A percentile compares a stretch with the other conserved stretches of the same genome.
These are phyloP conservation scores for Penicillium sp. DNA, from an alignment of 2,329 filamentous ascomycete species.

Conservation along the genomic window DNA sequence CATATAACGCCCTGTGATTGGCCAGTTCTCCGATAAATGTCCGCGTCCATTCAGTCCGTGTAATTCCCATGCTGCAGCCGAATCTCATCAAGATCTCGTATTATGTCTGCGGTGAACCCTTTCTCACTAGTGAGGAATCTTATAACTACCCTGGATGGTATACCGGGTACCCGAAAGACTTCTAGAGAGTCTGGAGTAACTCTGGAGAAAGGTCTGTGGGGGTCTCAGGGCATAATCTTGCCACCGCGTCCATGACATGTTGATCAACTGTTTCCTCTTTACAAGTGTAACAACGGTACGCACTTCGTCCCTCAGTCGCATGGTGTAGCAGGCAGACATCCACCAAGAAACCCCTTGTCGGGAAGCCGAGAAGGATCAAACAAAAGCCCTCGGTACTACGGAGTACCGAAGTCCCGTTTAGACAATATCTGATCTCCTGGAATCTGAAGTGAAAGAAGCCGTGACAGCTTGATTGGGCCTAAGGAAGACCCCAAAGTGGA, in stretches of 20 bases:
- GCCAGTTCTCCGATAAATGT: conserved; percentile 28
- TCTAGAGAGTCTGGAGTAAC: not conserved
- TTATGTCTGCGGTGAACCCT: conserved; percentile 13
- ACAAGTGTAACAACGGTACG: not conserved
- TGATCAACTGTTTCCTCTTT: not conserved
- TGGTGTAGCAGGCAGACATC: not conserved
- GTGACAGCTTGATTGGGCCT: not conserved
- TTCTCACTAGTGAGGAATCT: conserved; percentile 18
- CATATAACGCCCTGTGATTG: conserved; percentile 21
- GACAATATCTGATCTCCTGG: no score
- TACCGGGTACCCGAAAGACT: not conserved
- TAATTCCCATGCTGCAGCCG: no score
- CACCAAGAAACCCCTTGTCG: not conserved
- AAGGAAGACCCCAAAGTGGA: not conserved
- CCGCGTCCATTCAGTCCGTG: conserved; percentile 14
- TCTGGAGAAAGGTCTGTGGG: not conserved
- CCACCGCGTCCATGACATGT: not conserved
- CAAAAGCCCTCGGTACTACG: not conserved
- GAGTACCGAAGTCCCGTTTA: not conserved
- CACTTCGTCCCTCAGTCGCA: not conserved
- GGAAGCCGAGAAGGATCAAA: conserved; percentile 1
- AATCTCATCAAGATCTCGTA: not conserved
- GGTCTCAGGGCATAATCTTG: not conserved
- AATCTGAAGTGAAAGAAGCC: not conserved
- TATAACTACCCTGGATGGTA: conserved; percentile 3